These are phyloP conservation scores for Onygena corvina DNA, from an alignment of 2,329 filamentous ascomycete species.

Conservation along the genomic window DNA sequence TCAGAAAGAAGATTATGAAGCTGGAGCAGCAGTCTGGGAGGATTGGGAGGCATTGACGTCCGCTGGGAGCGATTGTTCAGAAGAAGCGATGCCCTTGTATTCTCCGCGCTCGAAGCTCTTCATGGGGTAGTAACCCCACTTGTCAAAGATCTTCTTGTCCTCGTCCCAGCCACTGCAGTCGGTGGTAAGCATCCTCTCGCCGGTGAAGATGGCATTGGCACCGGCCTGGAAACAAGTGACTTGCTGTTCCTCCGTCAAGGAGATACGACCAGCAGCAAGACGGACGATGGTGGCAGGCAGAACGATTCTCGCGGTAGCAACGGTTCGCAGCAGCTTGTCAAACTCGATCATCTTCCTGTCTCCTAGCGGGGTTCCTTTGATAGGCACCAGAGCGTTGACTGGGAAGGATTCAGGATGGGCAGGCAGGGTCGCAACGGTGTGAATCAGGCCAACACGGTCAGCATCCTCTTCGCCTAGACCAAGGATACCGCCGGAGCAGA, in stretches of 20 bases:
- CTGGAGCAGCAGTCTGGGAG: neutral
- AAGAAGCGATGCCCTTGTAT: constrained; percentile 8
- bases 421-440: constrained; percentile 70
- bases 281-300: constrained; percentile 80
- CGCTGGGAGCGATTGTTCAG: neutral
- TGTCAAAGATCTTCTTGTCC: constrained; percentile 69
- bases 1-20: neutral
- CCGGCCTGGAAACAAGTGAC: constrained; percentile 80
- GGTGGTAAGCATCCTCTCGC: constrained; percentile 91
- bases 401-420: constrained; percentile 81
- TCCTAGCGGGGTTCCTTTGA: constrained; percentile 76
- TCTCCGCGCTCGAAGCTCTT: constrained; percentile 38
- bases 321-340: constrained; percentile 65
- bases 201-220: constrained; percentile 88
- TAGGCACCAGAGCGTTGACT: constrained; percentile 81
- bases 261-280: constrained; percentile 71
- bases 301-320: constrained; percentile 69
- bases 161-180: constrained; percentile 87
- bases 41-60: neutral
- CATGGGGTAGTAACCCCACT: constrained; percentile 76
- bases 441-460: constrained; percentile 70
- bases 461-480: constrained; percentile 67
- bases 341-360: constrained; percentile 63
- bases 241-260: constrained; percentile 79
- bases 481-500: constrained; percentile 80